Conservation (phyloP, 2,329 filamentous ascomycete genomes). For the Sclerotinia sclerotiorum region DNA sequence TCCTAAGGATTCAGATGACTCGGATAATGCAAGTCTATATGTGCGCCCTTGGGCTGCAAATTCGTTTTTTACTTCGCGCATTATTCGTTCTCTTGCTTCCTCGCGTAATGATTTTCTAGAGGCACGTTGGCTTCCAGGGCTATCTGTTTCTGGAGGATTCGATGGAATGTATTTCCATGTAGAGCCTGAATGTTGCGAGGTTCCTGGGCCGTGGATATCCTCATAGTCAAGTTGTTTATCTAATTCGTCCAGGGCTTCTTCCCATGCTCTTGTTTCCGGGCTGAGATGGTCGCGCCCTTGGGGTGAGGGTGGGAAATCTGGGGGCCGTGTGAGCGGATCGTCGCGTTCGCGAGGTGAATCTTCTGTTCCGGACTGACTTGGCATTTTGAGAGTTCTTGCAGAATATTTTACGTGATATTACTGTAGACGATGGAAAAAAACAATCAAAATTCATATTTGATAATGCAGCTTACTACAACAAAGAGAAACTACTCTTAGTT, state of each 20-base stretch:
- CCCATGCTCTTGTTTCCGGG: background rate
- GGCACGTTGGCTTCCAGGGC: too few species aligned
- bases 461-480: background rate
- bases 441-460: background rate
- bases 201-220: background rate
- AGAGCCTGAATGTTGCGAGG: background rate
- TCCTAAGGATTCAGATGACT: background rate
- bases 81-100: background rate
- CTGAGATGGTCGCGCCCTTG: background rate
- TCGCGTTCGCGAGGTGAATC: background rate
- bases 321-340: background rate
- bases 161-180: background rate
- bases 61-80: background rate
- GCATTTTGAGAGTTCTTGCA: background rate
- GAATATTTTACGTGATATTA: too few species aligned
- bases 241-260: background rate
- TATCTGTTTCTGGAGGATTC: too few species aligned
- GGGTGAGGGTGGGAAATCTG: background rate
- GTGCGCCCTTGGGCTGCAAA: background rate
- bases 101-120: background rate
- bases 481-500: background rate
- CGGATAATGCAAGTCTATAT: too few species aligned
- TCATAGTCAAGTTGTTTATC: background rate
- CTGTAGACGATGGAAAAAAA: background rate
- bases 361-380: too few species aligned